Conservation (phyloP, 2,329 filamentous ascomycete species). For the Hymenotorrendiella dingleyae region DNA sequence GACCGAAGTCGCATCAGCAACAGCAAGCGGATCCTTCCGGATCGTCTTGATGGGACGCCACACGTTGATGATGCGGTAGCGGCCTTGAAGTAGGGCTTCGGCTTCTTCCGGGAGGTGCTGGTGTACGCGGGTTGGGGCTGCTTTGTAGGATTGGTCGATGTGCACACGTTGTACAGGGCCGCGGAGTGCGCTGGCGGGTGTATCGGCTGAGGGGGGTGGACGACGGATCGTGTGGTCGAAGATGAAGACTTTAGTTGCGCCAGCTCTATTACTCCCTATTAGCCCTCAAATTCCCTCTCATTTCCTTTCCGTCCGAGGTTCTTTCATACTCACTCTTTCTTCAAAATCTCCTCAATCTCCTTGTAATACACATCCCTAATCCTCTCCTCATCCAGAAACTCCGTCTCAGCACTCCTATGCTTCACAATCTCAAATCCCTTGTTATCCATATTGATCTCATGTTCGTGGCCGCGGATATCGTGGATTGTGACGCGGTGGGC, state of each 20-base stretch:
- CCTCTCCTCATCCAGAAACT: constrained; percentile 31
- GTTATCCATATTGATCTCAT: constrained; percentile 35
- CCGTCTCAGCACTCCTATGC: constrained; percentile 32
- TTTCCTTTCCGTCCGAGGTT: no score
- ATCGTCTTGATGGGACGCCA: constrained; percentile 48
- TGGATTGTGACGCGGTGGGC: constrained; percentile 26
- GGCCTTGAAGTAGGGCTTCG: constrained; percentile 37
- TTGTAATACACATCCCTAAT: constrained; percentile 32
- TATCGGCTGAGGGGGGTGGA: not conserved
- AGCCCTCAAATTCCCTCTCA: no score
- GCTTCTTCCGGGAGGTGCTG: constrained; percentile 41
- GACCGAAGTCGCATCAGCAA: constrained; percentile 46
- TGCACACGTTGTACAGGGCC: constrained; percentile 47
- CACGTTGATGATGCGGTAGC: constrained; percentile 50
- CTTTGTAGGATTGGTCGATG: constrained; percentile 50
- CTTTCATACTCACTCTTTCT: constrained; percentile 28
- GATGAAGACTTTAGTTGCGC: constrained; percentile 50
- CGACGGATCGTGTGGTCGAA: constrained; percentile 59
- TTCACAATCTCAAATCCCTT: constrained; percentile 36
- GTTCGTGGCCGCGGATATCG: constrained; percentile 40
- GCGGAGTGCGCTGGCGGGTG: constrained; percentile 25
- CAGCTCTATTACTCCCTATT: constrained; percentile 39
- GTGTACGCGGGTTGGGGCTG: constrained; percentile 35
- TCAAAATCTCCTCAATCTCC: constrained; percentile 32
- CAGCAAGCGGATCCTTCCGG: constrained; percentile 46